phyloP scores from a whole-genome alignment of 75 land plant species.

The Selaginella moellendorffii region DNA sequence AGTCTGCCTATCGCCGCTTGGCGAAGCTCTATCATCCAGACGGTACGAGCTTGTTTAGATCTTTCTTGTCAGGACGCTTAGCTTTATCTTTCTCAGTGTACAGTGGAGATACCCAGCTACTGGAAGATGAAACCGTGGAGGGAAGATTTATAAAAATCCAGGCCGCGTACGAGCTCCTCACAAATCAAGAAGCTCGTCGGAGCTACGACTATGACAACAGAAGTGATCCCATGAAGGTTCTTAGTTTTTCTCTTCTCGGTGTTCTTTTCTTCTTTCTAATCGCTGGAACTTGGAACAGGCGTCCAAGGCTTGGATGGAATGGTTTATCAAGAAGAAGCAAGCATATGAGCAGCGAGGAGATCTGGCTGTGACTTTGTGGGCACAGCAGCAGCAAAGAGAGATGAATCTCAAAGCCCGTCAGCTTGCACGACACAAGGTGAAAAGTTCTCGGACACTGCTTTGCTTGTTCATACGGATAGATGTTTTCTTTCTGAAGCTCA shows the following conservation, averaged over 20 bases:
- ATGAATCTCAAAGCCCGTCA: slow-evolving; percentile 72
- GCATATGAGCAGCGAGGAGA: slow-evolving; percentile 98
- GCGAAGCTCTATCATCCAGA: slow-evolving; percentile 95
- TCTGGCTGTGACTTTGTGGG: slow-evolving; percentile 87
- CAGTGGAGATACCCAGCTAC: slow-evolving; percentile 72
- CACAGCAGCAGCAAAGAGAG: slow-evolving; percentile 88
- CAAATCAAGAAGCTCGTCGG: slow-evolving; percentile 53
- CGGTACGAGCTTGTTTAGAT: too few species aligned
- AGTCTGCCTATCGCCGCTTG: slow-evolving; percentile 63
- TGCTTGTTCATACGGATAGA: too few species aligned
- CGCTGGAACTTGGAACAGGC: slow-evolving; percentile 34
- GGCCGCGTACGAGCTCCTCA: slow-evolving; percentile 95
- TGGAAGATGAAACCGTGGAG: slow-evolving; percentile 92
- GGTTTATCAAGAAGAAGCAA: slow-evolving; percentile 90
- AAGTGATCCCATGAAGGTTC: slow-evolving; percentile 91
- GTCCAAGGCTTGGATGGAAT: slow-evolving; percentile 96
- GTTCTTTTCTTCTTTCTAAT: neutral
- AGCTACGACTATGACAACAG: slow-evolving; percentile 70
- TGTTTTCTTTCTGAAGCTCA: slow-evolving; percentile 19
- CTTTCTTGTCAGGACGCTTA: too few species aligned
- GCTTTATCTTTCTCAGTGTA: slow-evolving; percentile 50
- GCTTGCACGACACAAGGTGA: slow-evolving; percentile 74
- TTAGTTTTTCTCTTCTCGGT: too few species aligned
- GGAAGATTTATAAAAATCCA: slow-evolving; percentile 86
- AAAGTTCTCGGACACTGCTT: too few species aligned